Base-by-base conservation (phyloP, 805 yeast genomes). In the Myxozyma neglecta region DNA sequence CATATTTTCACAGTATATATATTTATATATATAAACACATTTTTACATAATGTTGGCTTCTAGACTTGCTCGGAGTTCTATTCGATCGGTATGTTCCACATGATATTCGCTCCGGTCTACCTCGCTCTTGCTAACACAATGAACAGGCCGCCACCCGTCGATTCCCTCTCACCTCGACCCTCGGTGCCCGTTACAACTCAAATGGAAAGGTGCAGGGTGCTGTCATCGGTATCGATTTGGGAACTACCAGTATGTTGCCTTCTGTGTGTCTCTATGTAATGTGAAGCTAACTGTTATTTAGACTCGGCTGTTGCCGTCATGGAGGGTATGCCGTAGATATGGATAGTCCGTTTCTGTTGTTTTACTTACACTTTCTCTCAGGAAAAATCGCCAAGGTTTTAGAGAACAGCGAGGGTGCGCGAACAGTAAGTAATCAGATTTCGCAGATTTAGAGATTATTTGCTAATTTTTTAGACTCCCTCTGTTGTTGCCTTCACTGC, bases 401-500 rank as follows among this genome's bases (percentile, higher is more conserved):
- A 63, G 96, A 89, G 77, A 88, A 89, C 80, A 75, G 84, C 63
- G 89, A 86, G 76, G 92, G 92, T 75, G 80, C 83, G 53, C 81
- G 90, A 70, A 86, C 96, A 55, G 63, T 59, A 49, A 49, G 63
- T 49, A 14, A 18, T n/a, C 13, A 7, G 36, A 13, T 29, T 18
- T 3, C 13, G 3, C 13, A 40, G 14, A 14, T n/a, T 35, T 24
- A 10, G 20, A 7, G 10, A 32, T 44, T 24, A 32, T n/a, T 32
- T 34, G 10, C 14, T 16, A 42, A 37, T 40, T 13, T 16, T 32
- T 32, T 20, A 51, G 58, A 90, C 97, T 20, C 97, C 97, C 37
- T 92, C 97, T 40, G 90, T 91, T 48, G 97, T 91, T 63, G 97
- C 97, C 57, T 91, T 91, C 84, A 88, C 94, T 69, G 86, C 87